phyloP scores from a whole-genome alignment of 1,139 yeast species.

The Scheffersomyces cryptocercus region DNA sequence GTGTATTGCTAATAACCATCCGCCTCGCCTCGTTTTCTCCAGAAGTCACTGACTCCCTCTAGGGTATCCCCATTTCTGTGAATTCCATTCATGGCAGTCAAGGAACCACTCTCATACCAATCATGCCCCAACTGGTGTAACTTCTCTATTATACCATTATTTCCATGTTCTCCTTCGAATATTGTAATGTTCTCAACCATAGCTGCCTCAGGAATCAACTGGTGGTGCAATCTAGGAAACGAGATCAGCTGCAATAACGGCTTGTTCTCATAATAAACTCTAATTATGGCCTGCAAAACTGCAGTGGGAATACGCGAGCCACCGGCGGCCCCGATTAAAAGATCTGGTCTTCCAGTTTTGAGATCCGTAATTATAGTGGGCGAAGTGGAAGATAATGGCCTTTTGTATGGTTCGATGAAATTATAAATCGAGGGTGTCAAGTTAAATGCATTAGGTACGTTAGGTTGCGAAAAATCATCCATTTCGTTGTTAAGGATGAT shows the following conservation, averaged over 20 bases:
- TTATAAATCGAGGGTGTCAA: conserved; percentile 80
- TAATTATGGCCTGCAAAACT: conserved; percentile 73
- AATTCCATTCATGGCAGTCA: conserved; percentile 48
- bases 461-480: conserved; percentile 92
- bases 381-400: conserved; percentile 83
- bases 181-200: conserved; percentile 55
- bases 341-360: conserved; percentile 50
- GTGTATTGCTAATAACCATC: conserved; percentile 33
- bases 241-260: conserved; percentile 70
- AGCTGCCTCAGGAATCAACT: conserved; percentile 71
- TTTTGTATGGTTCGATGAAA: conserved; percentile 67
- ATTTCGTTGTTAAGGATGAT: conserved; percentile 83
- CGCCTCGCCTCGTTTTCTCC: conserved; percentile 48
- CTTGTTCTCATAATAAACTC: conserved; percentile 58
- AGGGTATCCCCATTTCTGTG: conserved; percentile 16
- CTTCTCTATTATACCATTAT: conserved; percentile 9
- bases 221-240: conserved; percentile 86
- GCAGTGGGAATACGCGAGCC: conserved; percentile 90
- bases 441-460: conserved; percentile 70
- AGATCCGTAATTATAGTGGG: conserved; percentile 69
- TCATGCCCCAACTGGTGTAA: conserved; percentile 29
- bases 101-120: conserved; percentile 35
- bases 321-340: conserved; percentile 91
- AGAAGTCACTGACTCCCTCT: conserved; percentile 46
- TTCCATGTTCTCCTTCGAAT: conserved; percentile 26